Percentiles rank a stretch among this genome's conserved stretches.
phyloP scores from a whole-genome alignment of 2,329 filamentous ascomycete species.

The Colletotrichum siamense region DNA sequence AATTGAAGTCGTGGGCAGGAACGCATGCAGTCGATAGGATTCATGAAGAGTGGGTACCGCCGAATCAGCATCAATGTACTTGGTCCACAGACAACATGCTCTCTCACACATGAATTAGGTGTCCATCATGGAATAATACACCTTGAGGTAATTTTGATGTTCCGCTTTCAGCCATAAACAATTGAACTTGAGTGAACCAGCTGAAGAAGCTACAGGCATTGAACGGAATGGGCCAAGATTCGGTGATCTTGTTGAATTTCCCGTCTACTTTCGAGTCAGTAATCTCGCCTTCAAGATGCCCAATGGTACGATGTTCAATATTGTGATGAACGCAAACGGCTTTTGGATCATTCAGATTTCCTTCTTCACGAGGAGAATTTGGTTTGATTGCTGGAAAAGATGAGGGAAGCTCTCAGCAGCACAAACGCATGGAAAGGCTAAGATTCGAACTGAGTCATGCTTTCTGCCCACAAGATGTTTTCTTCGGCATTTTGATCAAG shows the following conservation, averaged over 20 bases:
- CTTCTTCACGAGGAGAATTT: neutral
- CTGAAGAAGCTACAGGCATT: neutral
- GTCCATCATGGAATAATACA: neutral
- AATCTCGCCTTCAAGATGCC: neutral
- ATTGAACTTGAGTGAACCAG: neutral
- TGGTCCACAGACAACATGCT: neutral
- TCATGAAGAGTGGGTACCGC: neutral
- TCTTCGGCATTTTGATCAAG: rapidly evolving
- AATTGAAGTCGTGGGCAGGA: neutral
- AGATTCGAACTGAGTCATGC: neutral
- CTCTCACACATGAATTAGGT: neutral
- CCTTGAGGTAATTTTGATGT: neutral
- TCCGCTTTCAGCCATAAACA: neutral
- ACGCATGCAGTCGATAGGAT: neutral
- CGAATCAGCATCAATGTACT: neutral
- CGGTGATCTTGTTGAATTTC: neutral
- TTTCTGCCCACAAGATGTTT: neutral
- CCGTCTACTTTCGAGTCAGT: neutral
- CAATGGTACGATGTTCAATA: rapidly evolving
- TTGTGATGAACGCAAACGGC: neutral
- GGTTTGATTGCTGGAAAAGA: neutral
- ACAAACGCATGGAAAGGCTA: rapidly evolving
- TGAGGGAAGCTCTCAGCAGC: neutral
- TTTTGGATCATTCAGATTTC: neutral
- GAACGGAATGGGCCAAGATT: neutral